phyloP scores from a whole-genome alignment of 805 yeast species.

The Kodamaea neixiangensis region DNA sequence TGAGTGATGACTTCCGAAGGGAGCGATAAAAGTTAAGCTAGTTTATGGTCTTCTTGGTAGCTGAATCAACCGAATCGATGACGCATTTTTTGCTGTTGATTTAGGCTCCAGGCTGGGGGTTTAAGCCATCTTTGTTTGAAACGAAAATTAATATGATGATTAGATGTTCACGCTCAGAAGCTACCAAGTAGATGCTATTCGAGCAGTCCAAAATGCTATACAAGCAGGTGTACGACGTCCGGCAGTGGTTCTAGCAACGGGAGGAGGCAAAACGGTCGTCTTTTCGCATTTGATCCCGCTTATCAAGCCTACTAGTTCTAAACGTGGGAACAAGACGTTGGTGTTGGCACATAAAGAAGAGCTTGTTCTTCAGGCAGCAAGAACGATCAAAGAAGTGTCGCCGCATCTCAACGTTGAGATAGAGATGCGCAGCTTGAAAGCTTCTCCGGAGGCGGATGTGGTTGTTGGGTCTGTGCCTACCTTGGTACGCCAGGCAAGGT shows the following conservation, averaged over 20 bases:
- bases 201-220: slow-evolving; percentile 52
- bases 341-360: slow-evolving; percentile 83
- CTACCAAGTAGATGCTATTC: slow-evolving; percentile 75
- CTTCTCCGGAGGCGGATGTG: slow-evolving; percentile 55
- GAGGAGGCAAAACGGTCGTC: slow-evolving; percentile 91
- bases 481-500: slow-evolving; percentile 46
- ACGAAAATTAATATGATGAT: neutral
- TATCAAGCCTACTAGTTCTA: slow-evolving; percentile 31
- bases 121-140: too few relatives aligned
- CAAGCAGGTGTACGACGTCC: slow-evolving; percentile 51
- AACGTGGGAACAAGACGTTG: slow-evolving; percentile 44
- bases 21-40: too few relatives aligned
- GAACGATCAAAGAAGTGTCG: slow-evolving; percentile 44
- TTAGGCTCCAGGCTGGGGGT: too few relatives aligned
- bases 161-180: slow-evolving; percentile 25
- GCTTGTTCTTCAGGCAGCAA: slow-evolving; percentile 68
- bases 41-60: too few relatives aligned
- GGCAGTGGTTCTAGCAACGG: slow-evolving; percentile 88
- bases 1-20: too few relatives aligned
- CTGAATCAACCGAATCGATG: too few relatives aligned
- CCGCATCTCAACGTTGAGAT: slow-evolving; percentile 58
- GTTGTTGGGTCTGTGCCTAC: slow-evolving; percentile 79
- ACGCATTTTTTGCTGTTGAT: too few relatives aligned
- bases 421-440: slow-evolving; percentile 64
- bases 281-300: slow-evolving; percentile 59